Evolutionary conservation across 306 rosid species (phyloP), one percentile per base, ranked within the genome.

Genomic region (Cucurbita ficifolia): DNA sequence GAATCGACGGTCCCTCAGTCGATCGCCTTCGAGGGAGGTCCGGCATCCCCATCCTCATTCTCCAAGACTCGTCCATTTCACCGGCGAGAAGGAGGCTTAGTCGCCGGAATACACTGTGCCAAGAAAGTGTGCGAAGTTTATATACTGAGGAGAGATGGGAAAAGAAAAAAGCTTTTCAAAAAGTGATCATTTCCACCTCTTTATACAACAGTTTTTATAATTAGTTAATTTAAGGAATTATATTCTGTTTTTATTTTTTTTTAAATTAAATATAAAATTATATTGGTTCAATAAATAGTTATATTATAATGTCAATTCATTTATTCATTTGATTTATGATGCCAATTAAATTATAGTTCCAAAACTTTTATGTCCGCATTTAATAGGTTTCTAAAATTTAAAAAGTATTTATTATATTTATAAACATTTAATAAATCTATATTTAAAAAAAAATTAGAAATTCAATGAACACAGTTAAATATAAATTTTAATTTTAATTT

Each of bases 31-130:
- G 84, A 49, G 85, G 87, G 62, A 81, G 71, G 36, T 80, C 79
- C 10, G 73, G 87, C 80, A 80, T 78, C 77, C 81, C 89, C 81
- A 68, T 74, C 35, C 83, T 88, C 82, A 81, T 86, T 63, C 85
- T 85, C 87, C 94, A 86, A 4, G 92, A 85, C 29, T 88, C 88
- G 40, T 89, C 88, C 97, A 89, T 89, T 35, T 38, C 40, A 38
- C 65, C 49, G 64, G 53, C 64, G 21, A 73, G 40, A 57, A 38
- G 36, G 51, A 21, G 4, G 33, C 16, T 24, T 40, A 19, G 70
- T 43, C 16, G 57, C 77, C 77, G 70, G 77, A 11, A 73, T 57
- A 54, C 55, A 57, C 67, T 39, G 67, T 19, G 65, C 76, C 65
- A 7, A 55, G 39, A 73, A 54, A 43, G 52, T 38, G 38, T 12